These are phyloP conservation scores for Cladosporium cucumerinum DNA, from an alignment of 2,329 filamentous ascomycete genomes.

Conservation along the genomic window DNA sequence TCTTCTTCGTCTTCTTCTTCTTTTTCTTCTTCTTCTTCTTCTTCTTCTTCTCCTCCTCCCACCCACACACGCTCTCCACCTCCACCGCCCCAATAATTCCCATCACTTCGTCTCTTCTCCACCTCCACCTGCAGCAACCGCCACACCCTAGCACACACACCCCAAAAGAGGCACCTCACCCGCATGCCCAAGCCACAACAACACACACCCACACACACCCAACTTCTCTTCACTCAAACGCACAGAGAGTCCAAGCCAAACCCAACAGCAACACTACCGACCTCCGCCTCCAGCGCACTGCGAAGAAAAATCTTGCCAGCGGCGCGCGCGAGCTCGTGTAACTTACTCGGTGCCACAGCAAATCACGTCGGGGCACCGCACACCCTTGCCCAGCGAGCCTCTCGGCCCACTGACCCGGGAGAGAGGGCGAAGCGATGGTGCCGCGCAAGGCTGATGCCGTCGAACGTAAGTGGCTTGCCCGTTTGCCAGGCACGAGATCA, in stretches of 20 bases:
- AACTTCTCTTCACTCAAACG: too few species aligned
- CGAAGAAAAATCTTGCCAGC: not conserved
- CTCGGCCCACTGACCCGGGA: conserved; percentile 16
- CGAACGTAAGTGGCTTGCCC: conserved; percentile 17
- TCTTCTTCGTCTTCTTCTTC: not conserved
- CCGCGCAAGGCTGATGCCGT: conserved; percentile 11
- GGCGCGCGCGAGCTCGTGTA: not conserved
- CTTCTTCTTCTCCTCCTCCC: not conserved
- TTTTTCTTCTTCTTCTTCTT: not conserved
- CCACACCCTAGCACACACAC: not conserved
- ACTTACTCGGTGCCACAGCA: not conserved
- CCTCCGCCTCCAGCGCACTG: not conserved
- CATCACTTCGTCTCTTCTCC: conserved; percentile 2
- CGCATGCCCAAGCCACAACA: not conserved
- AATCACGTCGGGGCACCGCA: conserved; percentile 7
- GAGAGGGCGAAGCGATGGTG: not conserved
- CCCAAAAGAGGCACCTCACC: not conserved
- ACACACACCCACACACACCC: not conserved
- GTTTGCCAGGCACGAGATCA: conserved; percentile 17
- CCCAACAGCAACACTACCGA: not conserved
- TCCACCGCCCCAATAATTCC: conserved; percentile 1
- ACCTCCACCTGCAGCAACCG: not conserved
- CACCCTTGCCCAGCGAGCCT: conserved; percentile 16
- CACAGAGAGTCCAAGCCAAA: not conserved
- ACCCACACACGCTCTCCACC: not conserved